These are phyloP conservation scores for Eutrema heterophyllum DNA, from an alignment of 345 rosid genomes.

Conservation along the genomic window DNA sequence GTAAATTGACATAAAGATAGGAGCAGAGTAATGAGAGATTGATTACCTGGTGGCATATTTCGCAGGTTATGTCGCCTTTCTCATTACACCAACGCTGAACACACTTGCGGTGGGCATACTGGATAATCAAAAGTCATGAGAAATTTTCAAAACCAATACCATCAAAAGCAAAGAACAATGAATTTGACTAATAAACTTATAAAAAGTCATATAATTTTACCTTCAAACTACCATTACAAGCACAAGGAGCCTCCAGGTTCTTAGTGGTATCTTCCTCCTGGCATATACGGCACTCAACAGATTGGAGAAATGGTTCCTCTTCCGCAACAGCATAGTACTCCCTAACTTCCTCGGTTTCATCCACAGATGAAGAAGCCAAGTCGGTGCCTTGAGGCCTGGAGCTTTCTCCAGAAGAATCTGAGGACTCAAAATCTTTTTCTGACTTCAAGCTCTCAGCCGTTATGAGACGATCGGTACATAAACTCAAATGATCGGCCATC, in stretches of 20 bases:
- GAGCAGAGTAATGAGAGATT: neutral
- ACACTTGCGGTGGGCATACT: constrained; percentile 58
- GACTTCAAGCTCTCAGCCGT: constrained; percentile 40
- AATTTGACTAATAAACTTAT: neutral
- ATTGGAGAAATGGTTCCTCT: constrained; percentile 67
- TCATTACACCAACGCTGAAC: constrained; percentile 98
- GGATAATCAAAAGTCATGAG: neutral
- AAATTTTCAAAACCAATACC: neutral
- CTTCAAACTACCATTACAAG: constrained; percentile 95
- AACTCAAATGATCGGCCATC: constrained; percentile 77
- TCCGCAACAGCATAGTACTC: constrained; percentile 31
- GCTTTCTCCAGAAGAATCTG: constrained; percentile 39
- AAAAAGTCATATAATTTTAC: constrained; percentile 27
- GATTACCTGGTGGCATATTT: constrained; percentile 89
- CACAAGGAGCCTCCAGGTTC: constrained; percentile 87
- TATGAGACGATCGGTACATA: constrained; percentile 59
- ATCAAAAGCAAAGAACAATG: neutral
- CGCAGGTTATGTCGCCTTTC: constrained; percentile 90
- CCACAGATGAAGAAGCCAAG: constrained; percentile 30
- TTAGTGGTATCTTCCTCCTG: constrained; percentile 83
- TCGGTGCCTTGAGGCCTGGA: constrained; percentile 30
- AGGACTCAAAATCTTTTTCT: constrained; percentile 24
- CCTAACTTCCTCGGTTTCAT: constrained; percentile 29
- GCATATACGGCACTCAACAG: constrained; percentile 88
- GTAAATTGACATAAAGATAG: neutral